Conservation (phyloP, 352 stramenopile species). For the Phytophthora capsici region DNA sequence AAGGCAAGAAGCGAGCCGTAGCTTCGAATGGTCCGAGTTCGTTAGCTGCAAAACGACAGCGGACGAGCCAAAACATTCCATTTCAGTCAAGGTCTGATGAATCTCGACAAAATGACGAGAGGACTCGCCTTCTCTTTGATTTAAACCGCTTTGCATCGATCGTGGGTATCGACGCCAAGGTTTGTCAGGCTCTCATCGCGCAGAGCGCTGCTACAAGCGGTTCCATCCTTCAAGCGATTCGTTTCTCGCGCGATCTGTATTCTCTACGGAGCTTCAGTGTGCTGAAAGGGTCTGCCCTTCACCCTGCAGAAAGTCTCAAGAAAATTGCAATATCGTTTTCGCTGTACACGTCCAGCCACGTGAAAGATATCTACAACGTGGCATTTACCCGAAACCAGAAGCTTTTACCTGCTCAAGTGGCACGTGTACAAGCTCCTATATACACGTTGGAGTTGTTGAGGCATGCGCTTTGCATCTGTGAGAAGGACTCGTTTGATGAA, state of each 20-base stretch:
- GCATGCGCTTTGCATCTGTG: conserved; percentile 71
- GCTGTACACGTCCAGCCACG: conserved; percentile 58
- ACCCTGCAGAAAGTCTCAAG: conserved; percentile 38
- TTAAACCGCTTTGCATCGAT: conserved; percentile 59
- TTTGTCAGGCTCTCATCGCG: conserved; percentile 54
- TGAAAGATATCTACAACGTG: conserved; percentile 56
- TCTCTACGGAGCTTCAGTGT: conserved; percentile 18
- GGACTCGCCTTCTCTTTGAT: conserved; percentile 47
- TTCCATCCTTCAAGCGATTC: conserved; percentile 55
- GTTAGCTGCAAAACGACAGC: conserved; percentile 13
- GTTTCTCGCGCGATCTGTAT: conserved; percentile 66
- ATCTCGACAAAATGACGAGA: conserved; percentile 45
- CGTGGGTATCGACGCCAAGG: conserved; percentile 45
- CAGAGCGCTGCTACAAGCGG: conserved; percentile 49
- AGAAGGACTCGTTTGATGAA: conserved; percentile 62
- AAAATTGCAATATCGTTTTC: conserved; percentile 70
- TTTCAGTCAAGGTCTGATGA: not conserved
- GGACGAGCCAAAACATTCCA: not conserved
- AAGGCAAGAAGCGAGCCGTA: conserved; percentile 33
- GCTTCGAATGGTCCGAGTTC: not conserved
- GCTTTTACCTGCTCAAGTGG: conserved; percentile 37
- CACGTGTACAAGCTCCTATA: conserved; percentile 55
- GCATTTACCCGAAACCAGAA: conserved; percentile 8
- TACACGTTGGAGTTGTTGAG: conserved; percentile 66
- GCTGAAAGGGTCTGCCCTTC: not conserved